A percentile compares a stretch with the other conserved stretches of the same genome.
These are phyloP conservation scores for Vitis riparia DNA, from an alignment of 164 flowering plant species.

Conservation along the genomic window DNA sequence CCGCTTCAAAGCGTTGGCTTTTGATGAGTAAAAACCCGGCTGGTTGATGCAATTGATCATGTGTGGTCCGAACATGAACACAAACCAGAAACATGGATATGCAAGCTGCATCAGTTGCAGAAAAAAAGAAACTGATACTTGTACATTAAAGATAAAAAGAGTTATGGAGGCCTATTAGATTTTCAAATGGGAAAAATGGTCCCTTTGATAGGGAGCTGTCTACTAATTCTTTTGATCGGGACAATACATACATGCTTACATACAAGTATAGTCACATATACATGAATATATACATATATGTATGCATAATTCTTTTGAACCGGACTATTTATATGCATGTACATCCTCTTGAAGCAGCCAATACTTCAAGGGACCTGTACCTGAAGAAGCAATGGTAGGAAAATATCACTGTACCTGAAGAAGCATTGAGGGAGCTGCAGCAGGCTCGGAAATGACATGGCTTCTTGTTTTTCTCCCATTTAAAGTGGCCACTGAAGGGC, in stretches of 20 bases:
- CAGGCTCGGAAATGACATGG: slow-evolving; percentile 48
- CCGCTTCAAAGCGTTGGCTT: slow-evolving; percentile 21
- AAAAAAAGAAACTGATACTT: slow-evolving; percentile 18
- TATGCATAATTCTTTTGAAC: neutral
- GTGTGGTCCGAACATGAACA: slow-evolving; percentile 55
- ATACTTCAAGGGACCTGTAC: too few relatives aligned
- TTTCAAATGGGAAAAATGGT: neutral
- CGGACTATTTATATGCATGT: too few relatives aligned
- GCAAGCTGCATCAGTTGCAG: slow-evolving; percentile 70
- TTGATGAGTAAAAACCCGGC: slow-evolving; percentile 90
- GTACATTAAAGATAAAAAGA: slow-evolving; percentile 7
- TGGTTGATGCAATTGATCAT: slow-evolving; percentile 47
- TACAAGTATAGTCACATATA: neutral
- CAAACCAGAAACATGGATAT: slow-evolving; percentile 66
- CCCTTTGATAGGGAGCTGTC: too few relatives aligned
- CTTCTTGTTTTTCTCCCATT: slow-evolving; percentile 81
- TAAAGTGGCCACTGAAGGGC: slow-evolving; percentile 63
- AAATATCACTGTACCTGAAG: slow-evolving; percentile 64
- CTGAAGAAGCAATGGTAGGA: too few relatives aligned
- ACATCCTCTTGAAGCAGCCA: too few relatives aligned
- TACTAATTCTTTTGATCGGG: too few relatives aligned
- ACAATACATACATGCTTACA: neutral
- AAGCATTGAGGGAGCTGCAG: slow-evolving; percentile 80
- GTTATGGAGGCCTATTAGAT: neutral
- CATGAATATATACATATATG: neutral